Evolutionary conservation across 352 stramenopile species (phyloP), one percentile per base, ranked within the genome.

Genomic region (Phytophthora pistaciae): DNA sequence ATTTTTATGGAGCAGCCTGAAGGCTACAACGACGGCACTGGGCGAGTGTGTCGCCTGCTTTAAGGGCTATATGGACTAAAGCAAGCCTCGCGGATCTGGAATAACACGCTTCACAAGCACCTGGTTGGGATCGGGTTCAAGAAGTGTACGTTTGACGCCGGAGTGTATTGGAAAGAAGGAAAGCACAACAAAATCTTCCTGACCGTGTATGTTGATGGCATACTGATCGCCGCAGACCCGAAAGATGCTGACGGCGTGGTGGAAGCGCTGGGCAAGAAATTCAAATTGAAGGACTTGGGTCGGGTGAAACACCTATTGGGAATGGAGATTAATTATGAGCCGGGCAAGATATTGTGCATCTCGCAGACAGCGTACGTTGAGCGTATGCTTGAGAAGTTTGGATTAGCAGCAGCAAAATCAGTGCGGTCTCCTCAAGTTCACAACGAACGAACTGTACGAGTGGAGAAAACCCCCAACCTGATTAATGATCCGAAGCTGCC

Each of bases 51-150:
- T 46, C 38, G 38, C 2, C 14, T 61, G 20, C 6, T 65, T 3
- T 49, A 57, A 50, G 46, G 46, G 2, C 58, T 64, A 21, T 64
- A 57, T 36, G 58, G 58, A 16, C 10, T 64, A 38, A 57, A 64
- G 29, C 58, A 57, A 25, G 58, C 44, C 10, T 38, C 25, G 7
- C n/a, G 44, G 10, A 57, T 64, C 7, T 64, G 29, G 29, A 64
- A 57, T 21, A 57, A 64, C 11, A 64, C 44, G 5, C 38, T 61
- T 14, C 36, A 61, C n/a, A 31, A 52, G 20, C 36, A 56, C 21
- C 25, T 42, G 25, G 10, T 56, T 40, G 50, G 21, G 18, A 40
- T 56, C 18, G 50, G 50, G 21, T 56, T 56, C 14, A 56, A 56
- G 25, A 40, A 56, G 23, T 40, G 50, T 21, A 56, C 50, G 11